These are phyloP conservation scores for Maudiozyma humilis DNA, from an alignment of 1,139 yeast genomes.

Conservation along the genomic window DNA sequence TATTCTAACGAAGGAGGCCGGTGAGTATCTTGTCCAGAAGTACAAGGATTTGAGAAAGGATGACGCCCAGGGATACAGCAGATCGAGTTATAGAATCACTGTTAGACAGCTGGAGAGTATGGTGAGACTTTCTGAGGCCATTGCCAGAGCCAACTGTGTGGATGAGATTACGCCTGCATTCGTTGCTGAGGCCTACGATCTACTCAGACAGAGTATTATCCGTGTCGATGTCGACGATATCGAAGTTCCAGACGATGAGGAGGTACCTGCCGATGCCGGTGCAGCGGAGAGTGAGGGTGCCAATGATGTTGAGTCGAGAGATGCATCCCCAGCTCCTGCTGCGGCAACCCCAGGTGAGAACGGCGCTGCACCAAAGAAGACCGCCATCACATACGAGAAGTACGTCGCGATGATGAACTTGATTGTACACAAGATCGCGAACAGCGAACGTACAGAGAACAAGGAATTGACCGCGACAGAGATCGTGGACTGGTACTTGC, in stretches of 20 bases:
- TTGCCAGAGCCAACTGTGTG: constrained; percentile 94
- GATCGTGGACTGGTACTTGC: constrained; percentile 72
- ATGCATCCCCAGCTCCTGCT: neutral
- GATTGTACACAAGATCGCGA: constrained; percentile 62
- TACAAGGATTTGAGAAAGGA: constrained; percentile 84
- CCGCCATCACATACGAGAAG: constrained; percentile 73
- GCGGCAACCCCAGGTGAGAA: neutral
- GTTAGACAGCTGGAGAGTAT: constrained; percentile 93
- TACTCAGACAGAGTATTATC: constrained; percentile 83
- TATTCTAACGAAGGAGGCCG: constrained; percentile 71
- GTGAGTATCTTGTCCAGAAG: constrained; percentile 65
- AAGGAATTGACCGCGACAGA: constrained; percentile 66
- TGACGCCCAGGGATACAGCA: constrained; percentile 77
- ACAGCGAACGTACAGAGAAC: constrained; percentile 39
- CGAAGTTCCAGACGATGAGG: constrained; percentile 35
- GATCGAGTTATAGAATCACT: constrained; percentile 85
- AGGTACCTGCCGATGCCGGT: constrained; percentile 10
- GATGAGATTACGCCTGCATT: constrained; percentile 79
- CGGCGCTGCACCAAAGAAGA: constrained; percentile 26
- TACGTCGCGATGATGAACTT: constrained; percentile 78
- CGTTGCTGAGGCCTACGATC: constrained; percentile 89
- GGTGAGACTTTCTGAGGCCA: constrained; percentile 91
- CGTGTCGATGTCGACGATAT: constrained; percentile 93
- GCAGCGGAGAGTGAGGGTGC: constrained; percentile 10
- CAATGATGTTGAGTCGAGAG: neutral